Conservation (phyloP, 768 basidiomycete species). For the Lentinula edodes region DNA sequence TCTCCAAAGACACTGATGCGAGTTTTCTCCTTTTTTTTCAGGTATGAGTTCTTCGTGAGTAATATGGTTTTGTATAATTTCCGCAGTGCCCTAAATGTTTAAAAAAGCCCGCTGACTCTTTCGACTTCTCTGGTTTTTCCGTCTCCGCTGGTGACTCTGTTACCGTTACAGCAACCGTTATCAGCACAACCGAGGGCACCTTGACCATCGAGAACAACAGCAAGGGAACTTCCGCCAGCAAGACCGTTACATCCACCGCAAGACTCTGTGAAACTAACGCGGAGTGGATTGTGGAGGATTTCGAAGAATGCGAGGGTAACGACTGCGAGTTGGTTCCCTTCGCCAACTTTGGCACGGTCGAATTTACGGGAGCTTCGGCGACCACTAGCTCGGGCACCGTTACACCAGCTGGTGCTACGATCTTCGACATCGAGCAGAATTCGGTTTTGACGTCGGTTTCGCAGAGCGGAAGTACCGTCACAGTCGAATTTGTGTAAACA, state of each 20-base stretch:
- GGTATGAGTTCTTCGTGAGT: constrained; percentile 3
- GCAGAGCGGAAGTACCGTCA: constrained; percentile 13
- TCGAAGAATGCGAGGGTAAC: constrained; percentile 5
- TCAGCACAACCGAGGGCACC: constrained; percentile 3
- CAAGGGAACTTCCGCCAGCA: not conserved
- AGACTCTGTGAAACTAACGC: not conserved
- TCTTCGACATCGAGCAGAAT: constrained; percentile 31
- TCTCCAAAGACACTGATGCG: not conserved
- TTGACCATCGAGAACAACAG: constrained; percentile 7
- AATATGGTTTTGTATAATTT: not conserved
- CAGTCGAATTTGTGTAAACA: constrained; percentile 10
- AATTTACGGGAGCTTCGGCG: constrained; percentile 26
- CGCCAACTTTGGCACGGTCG: constrained; percentile 32
- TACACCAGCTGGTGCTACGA: constrained; percentile 22
- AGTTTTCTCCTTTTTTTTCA: not conserved
- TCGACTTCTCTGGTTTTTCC: constrained; percentile 2
- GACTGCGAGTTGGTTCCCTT: constrained; percentile 21
- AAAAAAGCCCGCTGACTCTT: not conserved
- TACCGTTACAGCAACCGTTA: not conserved
- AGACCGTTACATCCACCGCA: not conserved
- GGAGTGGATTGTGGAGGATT: constrained; percentile 7
- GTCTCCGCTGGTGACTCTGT: constrained; percentile 8
- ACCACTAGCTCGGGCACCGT: constrained; percentile 18
- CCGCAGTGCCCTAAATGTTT: not conserved
- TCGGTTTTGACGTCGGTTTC: constrained; percentile 18